These are phyloP conservation scores for Microdochium nivale DNA, from an alignment of 2,329 filamentous ascomycete genomes.

Conservation along the genomic window DNA sequence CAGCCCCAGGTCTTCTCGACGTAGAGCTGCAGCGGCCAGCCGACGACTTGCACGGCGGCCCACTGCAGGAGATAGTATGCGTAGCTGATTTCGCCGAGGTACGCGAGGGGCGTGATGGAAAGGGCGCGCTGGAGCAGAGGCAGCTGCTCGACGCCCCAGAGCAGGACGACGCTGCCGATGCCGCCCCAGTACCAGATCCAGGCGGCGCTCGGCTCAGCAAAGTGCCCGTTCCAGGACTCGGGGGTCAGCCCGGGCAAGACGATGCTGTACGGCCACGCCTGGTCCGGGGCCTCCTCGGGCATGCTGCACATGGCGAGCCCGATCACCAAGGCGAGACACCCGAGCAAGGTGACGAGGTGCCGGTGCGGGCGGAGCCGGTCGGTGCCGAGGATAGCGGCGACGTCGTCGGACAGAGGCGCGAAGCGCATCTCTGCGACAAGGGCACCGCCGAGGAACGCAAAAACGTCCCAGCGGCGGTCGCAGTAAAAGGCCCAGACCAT, in stretches of 20 bases:
- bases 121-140: neutral
- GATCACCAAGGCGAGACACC: neutral
- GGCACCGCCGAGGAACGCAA: constrained; percentile 1
- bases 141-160: constrained; percentile 2
- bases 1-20: neutral
- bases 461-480: constrained; percentile 3
- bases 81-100: constrained; percentile 3
- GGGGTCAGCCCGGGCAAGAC: neutral
- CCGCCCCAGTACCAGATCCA: constrained; percentile 2
- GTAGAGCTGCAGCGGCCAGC: neutral
- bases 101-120: neutral
- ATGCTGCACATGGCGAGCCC: constrained; percentile 1
- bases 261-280: constrained; percentile 1
- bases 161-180: neutral
- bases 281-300: neutral
- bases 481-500: constrained; percentile 1
- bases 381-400: neutral
- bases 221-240: neutral
- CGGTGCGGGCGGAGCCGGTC: neutral
- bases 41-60: neutral
- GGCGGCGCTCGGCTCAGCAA: constrained; percentile 1
- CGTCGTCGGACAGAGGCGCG: constrained; percentile 1
- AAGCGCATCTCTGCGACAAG: constrained; percentile 2
- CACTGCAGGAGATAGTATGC: constrained; percentile 2
- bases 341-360: neutral